These are phyloP conservation scores for Populus ilicifolia DNA, from an alignment of 345 rosid species.

Conservation along the genomic window DNA sequence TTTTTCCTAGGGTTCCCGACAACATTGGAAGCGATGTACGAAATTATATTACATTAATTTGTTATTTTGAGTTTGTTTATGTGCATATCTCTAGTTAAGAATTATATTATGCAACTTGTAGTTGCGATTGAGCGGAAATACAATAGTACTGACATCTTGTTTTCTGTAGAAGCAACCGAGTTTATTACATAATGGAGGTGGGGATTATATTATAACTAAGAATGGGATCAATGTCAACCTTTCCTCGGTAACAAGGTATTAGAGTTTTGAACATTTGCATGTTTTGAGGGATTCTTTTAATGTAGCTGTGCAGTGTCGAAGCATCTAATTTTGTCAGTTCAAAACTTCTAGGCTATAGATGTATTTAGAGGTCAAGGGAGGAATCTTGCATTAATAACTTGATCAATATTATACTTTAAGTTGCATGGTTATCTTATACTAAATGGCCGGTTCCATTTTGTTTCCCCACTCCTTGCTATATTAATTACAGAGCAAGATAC, in stretches of 20 bases:
- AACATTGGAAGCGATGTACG: conserved; percentile 37
- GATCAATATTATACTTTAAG: background rate
- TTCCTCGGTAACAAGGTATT: conserved; percentile 31
- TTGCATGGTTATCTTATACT: background rate
- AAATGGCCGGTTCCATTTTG: background rate
- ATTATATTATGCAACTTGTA: background rate
- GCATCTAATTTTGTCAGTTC: conserved; percentile 22
- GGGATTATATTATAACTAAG: conserved; percentile 12
- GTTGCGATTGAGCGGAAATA: conserved; percentile 19
- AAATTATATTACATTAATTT: background rate
- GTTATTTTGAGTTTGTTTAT: background rate
- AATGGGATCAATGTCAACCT: conserved; percentile 36
- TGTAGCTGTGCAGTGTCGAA: conserved; percentile 5
- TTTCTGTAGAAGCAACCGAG: conserved; percentile 14
- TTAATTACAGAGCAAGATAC: background rate
- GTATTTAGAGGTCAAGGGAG: conserved; percentile 15
- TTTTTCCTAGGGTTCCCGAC: conserved; percentile 38
- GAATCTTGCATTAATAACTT: conserved; percentile 35
- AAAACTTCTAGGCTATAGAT: conserved; percentile 14
- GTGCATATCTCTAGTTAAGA: conserved; percentile 17
- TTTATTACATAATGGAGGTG: conserved; percentile 11
- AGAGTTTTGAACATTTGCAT: conserved; percentile 19
- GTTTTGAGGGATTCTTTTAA: conserved; percentile 14
- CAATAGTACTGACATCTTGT: conserved; percentile 27
- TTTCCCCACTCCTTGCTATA: too few relatives aligned